These are phyloP conservation scores for Plectranthus barbatus DNA, from an alignment of 257 asterid species.

Conservation along the genomic window DNA sequence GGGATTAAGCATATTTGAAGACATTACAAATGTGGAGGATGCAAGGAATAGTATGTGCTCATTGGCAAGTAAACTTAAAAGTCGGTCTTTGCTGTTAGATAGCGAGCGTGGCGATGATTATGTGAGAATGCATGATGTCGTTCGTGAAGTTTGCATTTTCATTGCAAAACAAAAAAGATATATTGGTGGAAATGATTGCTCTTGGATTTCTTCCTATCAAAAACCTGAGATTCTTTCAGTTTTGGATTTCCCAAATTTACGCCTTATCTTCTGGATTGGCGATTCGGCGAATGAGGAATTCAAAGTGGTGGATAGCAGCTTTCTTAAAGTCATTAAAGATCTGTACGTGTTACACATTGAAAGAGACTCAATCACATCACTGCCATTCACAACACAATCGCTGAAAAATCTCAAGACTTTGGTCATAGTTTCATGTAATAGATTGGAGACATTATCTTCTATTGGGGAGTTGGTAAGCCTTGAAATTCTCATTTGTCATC, in stretches of 20 bases:
- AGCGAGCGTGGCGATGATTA: not conserved
- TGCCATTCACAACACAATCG: not conserved
- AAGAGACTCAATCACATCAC: not conserved
- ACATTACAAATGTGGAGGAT: not conserved
- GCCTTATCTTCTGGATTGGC: not conserved
- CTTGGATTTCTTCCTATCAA: constrained; percentile 6
- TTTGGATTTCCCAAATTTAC: not conserved
- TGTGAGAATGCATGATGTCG: constrained; percentile 23
- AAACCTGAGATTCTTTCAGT: not conserved
- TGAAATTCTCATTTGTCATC: not conserved
- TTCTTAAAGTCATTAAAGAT: not conserved
- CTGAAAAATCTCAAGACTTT: not conserved
- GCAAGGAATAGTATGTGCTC: not conserved
- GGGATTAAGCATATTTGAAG: constrained; percentile 8
- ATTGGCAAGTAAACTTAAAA: not conserved
- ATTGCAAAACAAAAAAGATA: not conserved
- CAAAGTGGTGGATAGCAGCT: too few species aligned
- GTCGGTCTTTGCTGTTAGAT: constrained; percentile 2
- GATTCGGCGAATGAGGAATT: not conserved
- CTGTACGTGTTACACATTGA: constrained; percentile 4
- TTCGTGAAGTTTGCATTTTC: constrained; percentile 7
- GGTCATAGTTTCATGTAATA: not conserved
- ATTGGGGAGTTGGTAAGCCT: not conserved
- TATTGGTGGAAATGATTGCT: not conserved
- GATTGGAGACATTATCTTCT: not conserved